A percentile compares a stretch with the other conserved stretches of the same genome.
These are phyloP conservation scores for Sporodiniella umbellata DNA, from an alignment of 371 early-diverging fungal genomes.

Conservation along the genomic window DNA sequence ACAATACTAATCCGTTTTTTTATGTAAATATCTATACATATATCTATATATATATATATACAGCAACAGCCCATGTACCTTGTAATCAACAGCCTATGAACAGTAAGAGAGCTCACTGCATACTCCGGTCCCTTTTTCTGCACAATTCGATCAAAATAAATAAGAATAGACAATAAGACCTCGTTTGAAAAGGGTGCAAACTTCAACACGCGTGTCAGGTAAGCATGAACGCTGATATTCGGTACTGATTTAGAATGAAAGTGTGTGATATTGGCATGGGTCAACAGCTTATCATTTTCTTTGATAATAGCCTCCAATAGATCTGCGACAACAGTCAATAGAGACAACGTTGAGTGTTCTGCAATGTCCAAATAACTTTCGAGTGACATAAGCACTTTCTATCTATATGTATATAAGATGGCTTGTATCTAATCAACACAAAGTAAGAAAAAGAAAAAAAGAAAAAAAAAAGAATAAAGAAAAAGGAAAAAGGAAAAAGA, in stretches of 20 bases:
- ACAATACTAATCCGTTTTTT: conserved; percentile 62
- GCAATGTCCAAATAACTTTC: conserved; percentile 32
- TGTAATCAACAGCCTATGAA: conserved; percentile 82
- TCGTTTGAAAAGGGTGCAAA: conserved; percentile 79
- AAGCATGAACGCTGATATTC: conserved; percentile 62
- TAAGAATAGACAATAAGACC: conserved; percentile 68
- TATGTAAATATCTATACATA: no score
- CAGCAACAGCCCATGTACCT: no score
- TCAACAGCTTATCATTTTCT: conserved; percentile 64
- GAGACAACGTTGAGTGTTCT: conserved; percentile 27
- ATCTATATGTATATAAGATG: no score
- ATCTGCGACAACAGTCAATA: conserved; percentile 47
- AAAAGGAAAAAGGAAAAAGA: conserved; percentile 2
- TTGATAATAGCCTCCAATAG: conserved; percentile 53
- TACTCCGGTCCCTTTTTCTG: conserved; percentile 37
- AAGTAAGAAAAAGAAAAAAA: not conserved
- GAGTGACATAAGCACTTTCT: conserved; percentile 2
- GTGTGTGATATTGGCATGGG: conserved; percentile 55
- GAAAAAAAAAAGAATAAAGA: not conserved
- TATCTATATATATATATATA: no score
- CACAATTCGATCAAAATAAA: conserved; percentile 87
- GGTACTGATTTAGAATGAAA: conserved; percentile 87
- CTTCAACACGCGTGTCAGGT: conserved; percentile 67
- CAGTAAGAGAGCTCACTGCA: conserved; percentile 69
- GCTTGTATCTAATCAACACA: no score